Percentiles rank a stretch among this genome's conserved stretches.
phyloP scores from a whole-genome alignment of 2,329 filamentous ascomycete species.

The Cytospora piceicola region DNA sequence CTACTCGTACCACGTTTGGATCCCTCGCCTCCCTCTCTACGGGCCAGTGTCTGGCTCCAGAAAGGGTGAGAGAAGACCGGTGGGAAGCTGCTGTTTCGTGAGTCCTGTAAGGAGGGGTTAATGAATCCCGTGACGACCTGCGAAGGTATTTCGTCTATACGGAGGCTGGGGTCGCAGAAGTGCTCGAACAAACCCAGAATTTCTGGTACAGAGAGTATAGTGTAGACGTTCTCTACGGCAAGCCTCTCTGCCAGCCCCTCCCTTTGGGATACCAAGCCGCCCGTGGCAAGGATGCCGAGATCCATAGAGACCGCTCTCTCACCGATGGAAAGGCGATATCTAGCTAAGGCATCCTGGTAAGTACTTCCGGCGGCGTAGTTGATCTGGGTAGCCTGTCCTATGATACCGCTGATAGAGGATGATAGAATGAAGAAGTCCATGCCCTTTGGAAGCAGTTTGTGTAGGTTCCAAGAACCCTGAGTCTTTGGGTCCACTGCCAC shows the following conservation, averaged over 20 bases:
- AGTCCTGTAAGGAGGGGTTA: no score
- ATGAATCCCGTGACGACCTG: not conserved
- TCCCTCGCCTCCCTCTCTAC: not conserved
- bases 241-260: not conserved
- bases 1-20: not conserved
- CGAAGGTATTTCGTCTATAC: not conserved
- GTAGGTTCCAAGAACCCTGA: constrained; percentile 31
- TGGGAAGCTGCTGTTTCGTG: no score
- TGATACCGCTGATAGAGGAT: constrained; percentile 12
- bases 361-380: constrained; percentile 37
- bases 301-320: not conserved
- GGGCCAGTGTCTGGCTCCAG: no score
- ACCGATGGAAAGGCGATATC: constrained; percentile 5
- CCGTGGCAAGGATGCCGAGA: constrained; percentile 1
- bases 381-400: constrained; percentile 7
- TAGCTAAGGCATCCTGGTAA: constrained; percentile 36
- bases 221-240: not conserved
- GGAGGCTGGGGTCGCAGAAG: not conserved
- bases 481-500: constrained; percentile 17
- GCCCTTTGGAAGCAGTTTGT: constrained; percentile 30
- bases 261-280: not conserved
- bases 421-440: constrained; percentile 25
- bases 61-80: no score
- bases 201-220: no score
- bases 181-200: not conserved